phyloP scores from a whole-genome alignment of 768 basidiomycete species.

The Auriscalpium orientale region DNA sequence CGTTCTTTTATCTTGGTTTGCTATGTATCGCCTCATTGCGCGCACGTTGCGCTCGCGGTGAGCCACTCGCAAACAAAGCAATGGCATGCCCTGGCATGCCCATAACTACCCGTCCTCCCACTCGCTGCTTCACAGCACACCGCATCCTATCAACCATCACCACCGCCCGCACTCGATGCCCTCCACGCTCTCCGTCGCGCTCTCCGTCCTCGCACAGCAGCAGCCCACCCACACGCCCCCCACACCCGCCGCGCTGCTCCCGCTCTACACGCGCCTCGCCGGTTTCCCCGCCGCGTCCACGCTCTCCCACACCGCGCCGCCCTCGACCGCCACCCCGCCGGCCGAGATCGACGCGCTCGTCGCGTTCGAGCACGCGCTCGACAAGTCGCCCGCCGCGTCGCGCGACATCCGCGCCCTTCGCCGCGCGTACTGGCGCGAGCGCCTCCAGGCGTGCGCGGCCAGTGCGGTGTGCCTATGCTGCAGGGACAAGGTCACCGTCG shows the following conservation, averaged over 20 bases:
- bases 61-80: no score
- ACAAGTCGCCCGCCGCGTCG: not conserved
- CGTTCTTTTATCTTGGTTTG: no score
- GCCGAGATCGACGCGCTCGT: not conserved
- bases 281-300: not conserved
- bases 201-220: not conserved
- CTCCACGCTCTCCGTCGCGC: not conserved
- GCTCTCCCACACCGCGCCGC: not conserved
- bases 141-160: no score
- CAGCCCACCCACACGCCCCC: not conserved
- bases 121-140: no score
- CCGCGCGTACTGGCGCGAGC: not conserved
- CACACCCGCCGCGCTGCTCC: not conserved
- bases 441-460: not conserved
- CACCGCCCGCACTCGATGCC: not conserved
- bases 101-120: no score
- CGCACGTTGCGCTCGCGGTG: no score
- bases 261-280: not conserved
- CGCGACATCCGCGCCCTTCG: not conserved
- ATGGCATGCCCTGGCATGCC: no score
- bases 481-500: not conserved
- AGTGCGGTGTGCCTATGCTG: not conserved
- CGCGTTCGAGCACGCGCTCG: constrained; percentile 1
- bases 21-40: no score
- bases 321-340: not conserved